These are phyloP conservation scores for Turnera subulata DNA, from an alignment of 345 rosid genomes.

Conservation along the genomic window DNA sequence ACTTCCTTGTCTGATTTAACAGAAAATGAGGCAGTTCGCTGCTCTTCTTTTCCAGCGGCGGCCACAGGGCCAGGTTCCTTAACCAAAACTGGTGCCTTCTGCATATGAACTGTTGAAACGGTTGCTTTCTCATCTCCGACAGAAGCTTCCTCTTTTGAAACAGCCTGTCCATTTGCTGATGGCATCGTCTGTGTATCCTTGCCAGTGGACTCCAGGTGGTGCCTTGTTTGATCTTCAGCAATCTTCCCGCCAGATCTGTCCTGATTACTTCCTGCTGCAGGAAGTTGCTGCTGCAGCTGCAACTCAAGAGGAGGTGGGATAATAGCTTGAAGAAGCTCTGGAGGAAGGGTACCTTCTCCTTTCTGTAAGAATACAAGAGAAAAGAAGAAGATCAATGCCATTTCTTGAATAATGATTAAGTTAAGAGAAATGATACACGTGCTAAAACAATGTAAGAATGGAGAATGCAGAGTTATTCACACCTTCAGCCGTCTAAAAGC, in stretches of 20 bases:
- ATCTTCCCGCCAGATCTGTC: constrained; percentile 55
- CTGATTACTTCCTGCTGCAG: constrained; percentile 52
- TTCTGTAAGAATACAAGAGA: constrained; percentile 47
- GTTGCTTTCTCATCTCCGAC: constrained; percentile 57
- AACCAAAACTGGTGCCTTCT: constrained; percentile 36
- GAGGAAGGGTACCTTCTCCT: constrained; percentile 94
- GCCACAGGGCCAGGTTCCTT: constrained; percentile 47
- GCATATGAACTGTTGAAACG: constrained; percentile 40
- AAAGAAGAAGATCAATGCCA: neutral
- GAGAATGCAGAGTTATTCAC: constrained; percentile 17
- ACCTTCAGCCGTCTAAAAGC: constrained; percentile 98
- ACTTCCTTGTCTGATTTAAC: constrained; percentile 71
- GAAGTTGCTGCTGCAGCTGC: constrained; percentile 53
- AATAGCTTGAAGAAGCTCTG: constrained; percentile 88
- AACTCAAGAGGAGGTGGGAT: constrained; percentile 82
- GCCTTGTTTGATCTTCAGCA: constrained; percentile 50
- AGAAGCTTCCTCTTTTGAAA: constrained; percentile 57
- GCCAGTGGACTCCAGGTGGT: constrained; percentile 50
- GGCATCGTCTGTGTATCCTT: constrained; percentile 48
- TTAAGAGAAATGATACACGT: neutral
- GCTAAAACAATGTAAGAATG: neutral
- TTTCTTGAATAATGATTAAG: constrained; percentile 5
- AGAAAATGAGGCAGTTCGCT: constrained; percentile 44
- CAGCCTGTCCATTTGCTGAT: constrained; percentile 39
- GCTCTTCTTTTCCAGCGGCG: constrained; percentile 69